Conservation (phyloP, 768 basidiomycete genomes). For the Xerocomellus dryophilus region DNA sequence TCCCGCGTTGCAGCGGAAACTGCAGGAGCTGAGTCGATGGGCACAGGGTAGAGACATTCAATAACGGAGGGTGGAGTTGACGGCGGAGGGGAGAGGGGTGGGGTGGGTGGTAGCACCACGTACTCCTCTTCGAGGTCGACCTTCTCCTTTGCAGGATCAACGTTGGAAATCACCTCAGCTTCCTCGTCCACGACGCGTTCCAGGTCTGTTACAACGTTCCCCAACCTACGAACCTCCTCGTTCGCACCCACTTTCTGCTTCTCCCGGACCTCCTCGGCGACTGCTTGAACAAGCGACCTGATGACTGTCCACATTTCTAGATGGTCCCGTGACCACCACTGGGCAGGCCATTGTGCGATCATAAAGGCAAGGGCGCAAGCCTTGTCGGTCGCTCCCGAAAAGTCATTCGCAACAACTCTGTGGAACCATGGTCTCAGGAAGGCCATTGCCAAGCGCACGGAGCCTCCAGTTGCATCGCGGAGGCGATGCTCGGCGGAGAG, state of each 20-base stretch:
- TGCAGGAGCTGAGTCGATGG: not conserved
- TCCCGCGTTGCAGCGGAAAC: conserved; percentile 9
- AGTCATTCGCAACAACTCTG: conserved; percentile 40
- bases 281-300: conserved; percentile 53
- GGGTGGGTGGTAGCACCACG: conserved; percentile 17
- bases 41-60: conserved; percentile 15
- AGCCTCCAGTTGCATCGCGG: conserved; percentile 63
- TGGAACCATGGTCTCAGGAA: conserved; percentile 74
- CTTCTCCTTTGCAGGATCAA: conserved; percentile 19
- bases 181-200: conserved; percentile 43
- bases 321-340: conserved; percentile 65
- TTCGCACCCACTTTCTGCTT: conserved; percentile 39
- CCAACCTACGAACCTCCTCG: conserved; percentile 49
- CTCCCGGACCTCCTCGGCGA: conserved; percentile 64
- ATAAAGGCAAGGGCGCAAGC: conserved; percentile 44
- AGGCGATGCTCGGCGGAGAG: conserved; percentile 54
- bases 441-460: conserved; percentile 63
- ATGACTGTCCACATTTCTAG: conserved; percentile 59
- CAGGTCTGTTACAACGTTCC: conserved; percentile 48
- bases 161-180: conserved; percentile 24
- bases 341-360: conserved; percentile 65
- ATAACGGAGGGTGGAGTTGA: conserved; percentile 16
- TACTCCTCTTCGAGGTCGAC: conserved; percentile 9
- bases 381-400: conserved; percentile 37
- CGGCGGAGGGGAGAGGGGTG: conserved; percentile 21